Percentiles rank a stretch among this genome's conserved stretches.
Evolutionary conservation across 306 rosid species (phyloP).

Genomic region (Elaeagnus macrophylla): DNA sequence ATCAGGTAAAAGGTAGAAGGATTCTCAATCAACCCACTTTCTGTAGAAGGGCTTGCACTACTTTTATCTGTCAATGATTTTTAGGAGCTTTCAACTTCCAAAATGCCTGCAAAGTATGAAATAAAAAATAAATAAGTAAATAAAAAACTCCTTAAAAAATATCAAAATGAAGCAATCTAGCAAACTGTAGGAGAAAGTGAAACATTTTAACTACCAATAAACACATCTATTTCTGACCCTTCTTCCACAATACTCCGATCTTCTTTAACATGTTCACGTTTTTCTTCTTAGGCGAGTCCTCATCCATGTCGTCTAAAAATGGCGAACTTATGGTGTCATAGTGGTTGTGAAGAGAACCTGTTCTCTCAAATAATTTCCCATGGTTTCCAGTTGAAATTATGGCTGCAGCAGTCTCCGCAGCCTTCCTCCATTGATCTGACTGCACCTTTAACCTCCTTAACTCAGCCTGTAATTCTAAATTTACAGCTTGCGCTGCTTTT

Average conservation of each 20-base stretch:
- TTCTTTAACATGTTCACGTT: slow-evolving; percentile 92
- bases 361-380: slow-evolving; percentile 68
- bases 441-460: slow-evolving; percentile 78
- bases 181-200: too few species aligned
- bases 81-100: too few species aligned
- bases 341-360: slow-evolving; percentile 57
- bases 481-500: slow-evolving; percentile 67
- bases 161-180: too few species aligned
- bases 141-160: too few species aligned
- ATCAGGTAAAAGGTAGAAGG: too few species aligned
- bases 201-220: too few species aligned
- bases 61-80: too few species aligned
- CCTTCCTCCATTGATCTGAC: slow-evolving; percentile 95
- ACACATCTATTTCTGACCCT: not conserved
- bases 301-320: slow-evolving; percentile 53
- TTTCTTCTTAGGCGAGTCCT: slow-evolving; percentile 77
- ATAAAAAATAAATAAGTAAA: too few species aligned
- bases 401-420: slow-evolving; percentile 97
- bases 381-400: slow-evolving; percentile 75
- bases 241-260: slow-evolving; percentile 95
- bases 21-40: too few species aligned
- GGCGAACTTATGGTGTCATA: slow-evolving; percentile 39
- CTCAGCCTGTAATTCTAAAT: slow-evolving; percentile 68
- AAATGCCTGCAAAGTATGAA: too few species aligned
- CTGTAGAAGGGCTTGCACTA: too few species aligned